Conservation (phyloP, 78 protist species). For the Polysphondylium violaceum region DNA sequence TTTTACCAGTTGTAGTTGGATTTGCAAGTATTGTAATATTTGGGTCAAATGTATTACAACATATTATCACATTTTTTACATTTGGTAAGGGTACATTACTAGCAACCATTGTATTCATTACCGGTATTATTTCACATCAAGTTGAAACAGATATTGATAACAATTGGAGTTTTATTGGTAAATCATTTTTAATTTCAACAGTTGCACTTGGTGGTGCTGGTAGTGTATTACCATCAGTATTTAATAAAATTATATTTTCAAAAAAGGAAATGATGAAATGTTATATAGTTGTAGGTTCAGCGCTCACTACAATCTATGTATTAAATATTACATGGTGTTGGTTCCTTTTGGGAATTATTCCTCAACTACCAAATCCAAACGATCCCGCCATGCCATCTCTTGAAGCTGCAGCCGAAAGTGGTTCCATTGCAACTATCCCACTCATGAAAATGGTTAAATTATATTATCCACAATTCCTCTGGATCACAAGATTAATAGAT, state of each 20-base stretch:
- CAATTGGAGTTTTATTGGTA: constrained; percentile 48
- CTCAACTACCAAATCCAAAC: constrained; percentile 31
- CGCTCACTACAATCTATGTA: constrained; percentile 36
- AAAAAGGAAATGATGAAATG: constrained; percentile 50
- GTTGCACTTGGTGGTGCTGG: constrained; percentile 72
- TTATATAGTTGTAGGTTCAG: constrained; percentile 22
- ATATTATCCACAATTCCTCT: constrained; percentile 44
- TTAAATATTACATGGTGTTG: constrained; percentile 73
- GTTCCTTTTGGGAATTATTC: constrained; percentile 56
- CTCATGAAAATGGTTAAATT: constrained; percentile 27
- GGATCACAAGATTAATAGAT: constrained; percentile 34
- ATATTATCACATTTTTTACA: constrained; percentile 68
- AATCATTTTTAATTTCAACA: constrained; percentile 51
- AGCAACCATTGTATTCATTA: constrained; percentile 49
- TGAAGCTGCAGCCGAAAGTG: constrained; percentile 15
- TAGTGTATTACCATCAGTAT: constrained; percentile 41
- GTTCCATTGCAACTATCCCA: constrained; percentile 67
- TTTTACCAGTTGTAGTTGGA: constrained; percentile 14
- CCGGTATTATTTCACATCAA: constrained; percentile 47
- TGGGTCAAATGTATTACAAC: constrained; percentile 36
- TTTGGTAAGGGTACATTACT: constrained; percentile 67
- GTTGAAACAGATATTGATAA: constrained; percentile 14
- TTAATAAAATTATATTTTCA: constrained; percentile 26
- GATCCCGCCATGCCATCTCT: constrained; percentile 43
- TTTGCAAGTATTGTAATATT: constrained; percentile 43